Percentiles rank a stretch among this genome's conserved stretches.
Evolutionary conservation across 495 filamentous ascomycete species (phyloP).

Genomic region (Aspergillus mulundensis): DNA sequence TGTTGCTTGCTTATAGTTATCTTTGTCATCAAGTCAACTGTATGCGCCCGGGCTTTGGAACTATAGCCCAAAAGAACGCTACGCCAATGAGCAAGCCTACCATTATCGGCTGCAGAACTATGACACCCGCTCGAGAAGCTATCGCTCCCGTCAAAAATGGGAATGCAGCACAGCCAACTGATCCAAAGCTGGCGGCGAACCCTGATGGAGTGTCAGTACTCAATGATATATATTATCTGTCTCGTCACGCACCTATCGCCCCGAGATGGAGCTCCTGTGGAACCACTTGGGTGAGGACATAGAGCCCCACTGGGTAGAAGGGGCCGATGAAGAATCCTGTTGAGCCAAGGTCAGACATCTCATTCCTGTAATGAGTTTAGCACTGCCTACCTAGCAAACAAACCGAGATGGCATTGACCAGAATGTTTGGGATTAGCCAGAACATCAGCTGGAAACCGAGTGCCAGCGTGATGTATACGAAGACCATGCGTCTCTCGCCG

Average conservation of each 20-base stretch:
- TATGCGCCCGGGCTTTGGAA: conserved; percentile 29
- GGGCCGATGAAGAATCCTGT: conserved; percentile 28
- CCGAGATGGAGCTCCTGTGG: conserved; percentile 37
- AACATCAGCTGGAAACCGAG: conserved; percentile 49
- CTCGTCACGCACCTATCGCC: conserved; percentile 20
- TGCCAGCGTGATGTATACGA: conserved; percentile 40
- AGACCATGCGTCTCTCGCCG: conserved; percentile 48
- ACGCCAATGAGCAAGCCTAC: conserved; percentile 41
- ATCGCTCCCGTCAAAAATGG: conserved; percentile 49
- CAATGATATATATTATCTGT: too few relatives aligned
- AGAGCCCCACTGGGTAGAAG: conserved; percentile 39
- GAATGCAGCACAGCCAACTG: conserved; percentile 47
- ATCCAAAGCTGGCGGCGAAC: conserved; percentile 47
- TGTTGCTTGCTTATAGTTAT: background rate
- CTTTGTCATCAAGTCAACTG: conserved; percentile 2
- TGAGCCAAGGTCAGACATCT: conserved; percentile 3
- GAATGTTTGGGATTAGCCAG: conserved; percentile 48
- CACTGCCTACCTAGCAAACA: conserved; percentile 52
- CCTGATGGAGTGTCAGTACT: conserved; percentile 16
- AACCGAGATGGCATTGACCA: conserved; percentile 60
- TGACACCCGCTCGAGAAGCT: conserved; percentile 41
- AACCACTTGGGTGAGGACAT: conserved; percentile 29
- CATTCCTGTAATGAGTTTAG: background rate
- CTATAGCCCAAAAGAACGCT: conserved; percentile 40
- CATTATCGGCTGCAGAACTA: conserved; percentile 49